Evolutionary conservation across 176 grass and related monocot species (phyloP), one percentile per base, ranked within the genome.

Genomic region (Aegilops longissima): DNA sequence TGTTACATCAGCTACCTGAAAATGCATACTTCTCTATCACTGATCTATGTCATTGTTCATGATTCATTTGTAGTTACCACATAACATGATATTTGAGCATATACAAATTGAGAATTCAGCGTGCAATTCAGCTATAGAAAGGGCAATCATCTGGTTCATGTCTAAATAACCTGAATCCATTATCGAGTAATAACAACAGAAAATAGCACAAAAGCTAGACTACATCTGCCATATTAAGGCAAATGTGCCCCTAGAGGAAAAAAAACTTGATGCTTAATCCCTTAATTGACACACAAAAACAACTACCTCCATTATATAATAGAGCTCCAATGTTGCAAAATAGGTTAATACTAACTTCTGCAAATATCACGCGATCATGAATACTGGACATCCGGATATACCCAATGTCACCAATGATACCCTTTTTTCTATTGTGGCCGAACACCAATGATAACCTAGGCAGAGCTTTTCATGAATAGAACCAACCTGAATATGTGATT

Each of bases 1-100:
- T 76, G 96, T 98, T 82, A 98, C 52, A 89, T 98, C 96, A 82
- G 96, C 93, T 69, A 95, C 96, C 96, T 94, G 93, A 88, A 89
- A 90, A 91, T 82, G 62, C 12, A 79, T 64, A 36, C 12, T 33
- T 70, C 36, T 78, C 4, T 35, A 67, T 89, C 10, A 90, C 5
- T 75, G 61, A 4, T 47, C 34, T 58, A 56, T 20, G 77, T 21
- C 5, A 73, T 78, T 47, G 18, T 65, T 65, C n/a, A 71, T 24
- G 34, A 11, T 62, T 14, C 6, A 76, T 31, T 39, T 24, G 20
- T 49, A 27, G 31, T 45, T 89, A 80, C 44, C 5, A 76, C 42
- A 73, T 27, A 89, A 31, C 14, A 9, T 0, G 6, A 69, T 77
- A 66, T 20, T 51, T 36, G 18, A 86, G 52, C 42, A 54, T 25